Evolutionary conservation across 2,329 filamentous ascomycete species (phyloP).

Genomic region (Colletotrichum sp.): DNA sequence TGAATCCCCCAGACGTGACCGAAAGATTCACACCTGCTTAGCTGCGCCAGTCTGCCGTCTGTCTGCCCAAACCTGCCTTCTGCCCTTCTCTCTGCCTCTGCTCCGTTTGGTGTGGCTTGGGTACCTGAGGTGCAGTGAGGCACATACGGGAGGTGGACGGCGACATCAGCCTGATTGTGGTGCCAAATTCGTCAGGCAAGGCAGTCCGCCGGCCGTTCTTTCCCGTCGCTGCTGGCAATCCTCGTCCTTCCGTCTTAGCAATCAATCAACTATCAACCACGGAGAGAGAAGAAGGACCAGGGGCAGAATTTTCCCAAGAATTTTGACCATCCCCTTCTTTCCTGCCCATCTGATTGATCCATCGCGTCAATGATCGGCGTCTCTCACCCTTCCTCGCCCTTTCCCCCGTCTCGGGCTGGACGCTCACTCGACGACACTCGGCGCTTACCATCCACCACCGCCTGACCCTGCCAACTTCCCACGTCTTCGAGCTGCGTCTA

Average conservation of each 20-base stretch:
- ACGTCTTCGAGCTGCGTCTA: slow-evolving; percentile 9
- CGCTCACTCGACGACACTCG: background rate
- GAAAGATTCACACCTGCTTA: background rate
- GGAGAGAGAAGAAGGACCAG: background rate
- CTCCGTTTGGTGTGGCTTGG: background rate
- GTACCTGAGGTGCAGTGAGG: background rate
- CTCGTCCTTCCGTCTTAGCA: background rate
- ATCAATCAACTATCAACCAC: background rate
- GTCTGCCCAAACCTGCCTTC: background rate
- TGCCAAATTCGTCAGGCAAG: background rate
- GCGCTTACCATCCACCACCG: background rate
- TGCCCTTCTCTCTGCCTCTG: background rate
- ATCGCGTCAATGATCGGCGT: slow-evolving; percentile 4
- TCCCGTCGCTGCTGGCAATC: background rate
- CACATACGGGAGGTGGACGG: background rate
- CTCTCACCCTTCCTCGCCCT: background rate
- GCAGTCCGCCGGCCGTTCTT: background rate
- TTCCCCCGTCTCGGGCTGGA: background rate
- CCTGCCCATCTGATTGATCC: background rate
- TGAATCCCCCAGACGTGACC: background rate
- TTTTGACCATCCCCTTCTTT: background rate
- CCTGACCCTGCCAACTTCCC: background rate
- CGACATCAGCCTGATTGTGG: background rate
- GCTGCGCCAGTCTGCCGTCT: background rate
- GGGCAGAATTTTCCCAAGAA: background rate